Conservation (phyloP, 192 early-diverging fungal genomes). For the Chytriomyces sp. region DNA sequence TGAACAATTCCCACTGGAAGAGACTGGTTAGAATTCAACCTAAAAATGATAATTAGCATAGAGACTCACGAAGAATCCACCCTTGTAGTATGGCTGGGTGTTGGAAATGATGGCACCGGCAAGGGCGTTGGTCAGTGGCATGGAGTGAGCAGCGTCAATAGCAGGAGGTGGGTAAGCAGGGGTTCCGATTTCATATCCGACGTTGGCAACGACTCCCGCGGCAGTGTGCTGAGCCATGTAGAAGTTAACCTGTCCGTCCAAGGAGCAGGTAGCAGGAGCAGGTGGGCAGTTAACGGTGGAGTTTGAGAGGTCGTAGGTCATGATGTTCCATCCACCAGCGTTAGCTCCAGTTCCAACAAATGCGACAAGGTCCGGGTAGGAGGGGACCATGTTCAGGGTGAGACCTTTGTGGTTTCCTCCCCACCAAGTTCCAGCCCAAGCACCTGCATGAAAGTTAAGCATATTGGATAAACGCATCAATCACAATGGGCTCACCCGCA, state of each 20-base stretch:
- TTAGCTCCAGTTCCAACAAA: slow-evolving; percentile 11
- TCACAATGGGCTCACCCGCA: not conserved
- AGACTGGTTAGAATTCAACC: too few relatives aligned
- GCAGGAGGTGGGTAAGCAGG: slow-evolving; percentile 12
- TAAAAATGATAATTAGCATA: too few relatives aligned
- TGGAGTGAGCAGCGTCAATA: not conserved
- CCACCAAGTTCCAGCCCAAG: slow-evolving; percentile 21
- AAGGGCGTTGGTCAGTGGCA: slow-evolving; percentile 13
- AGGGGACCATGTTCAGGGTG: not conserved
- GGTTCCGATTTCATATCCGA: slow-evolving; percentile 27
- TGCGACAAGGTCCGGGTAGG: slow-evolving; percentile 2
- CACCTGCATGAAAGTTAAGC: not conserved
- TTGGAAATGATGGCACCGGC: not conserved
- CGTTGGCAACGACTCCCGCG: slow-evolving; percentile 1
- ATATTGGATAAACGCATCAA: too few relatives aligned
- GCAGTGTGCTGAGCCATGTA: slow-evolving; percentile 27
- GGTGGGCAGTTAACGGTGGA: slow-evolving; percentile 13
- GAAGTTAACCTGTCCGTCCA: slow-evolving; percentile 15
- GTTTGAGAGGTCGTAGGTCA: slow-evolving; percentile 14
- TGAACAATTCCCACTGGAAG: slow-evolving; percentile 19
- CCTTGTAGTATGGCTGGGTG: slow-evolving; percentile 21
- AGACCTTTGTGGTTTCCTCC: slow-evolving; percentile 5
- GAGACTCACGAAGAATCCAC: slow-evolving; percentile 8
- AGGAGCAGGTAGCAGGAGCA: slow-evolving; percentile 9
- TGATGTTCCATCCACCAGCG: slow-evolving; percentile 27